Evolutionary conservation across 2,329 filamentous ascomycete species (phyloP).

Genomic region (Claviceps sp.): DNA sequence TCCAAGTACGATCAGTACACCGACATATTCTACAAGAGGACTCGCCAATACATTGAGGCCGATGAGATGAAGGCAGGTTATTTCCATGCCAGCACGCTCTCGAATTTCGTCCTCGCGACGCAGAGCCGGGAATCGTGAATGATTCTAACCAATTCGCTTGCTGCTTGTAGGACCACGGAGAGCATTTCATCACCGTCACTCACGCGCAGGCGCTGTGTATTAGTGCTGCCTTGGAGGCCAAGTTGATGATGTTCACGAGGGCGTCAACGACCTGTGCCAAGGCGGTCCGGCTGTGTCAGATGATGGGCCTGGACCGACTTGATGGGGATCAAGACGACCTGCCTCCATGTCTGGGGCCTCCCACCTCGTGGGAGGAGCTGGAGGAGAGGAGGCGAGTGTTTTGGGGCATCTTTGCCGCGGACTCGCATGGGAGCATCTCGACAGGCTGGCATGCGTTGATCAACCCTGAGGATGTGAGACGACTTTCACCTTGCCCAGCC

Average conservation of each 20-base stretch:
- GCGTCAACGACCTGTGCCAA: conserved; percentile 72
- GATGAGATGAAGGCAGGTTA: conserved; percentile 63
- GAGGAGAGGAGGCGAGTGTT: conserved; percentile 71
- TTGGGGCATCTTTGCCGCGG: conserved; percentile 72
- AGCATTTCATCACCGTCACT: conserved; percentile 63
- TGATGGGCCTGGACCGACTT: conserved; percentile 73
- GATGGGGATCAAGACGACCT: conserved; percentile 53
- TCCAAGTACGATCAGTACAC: conserved; percentile 61
- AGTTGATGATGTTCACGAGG: conserved; percentile 69
- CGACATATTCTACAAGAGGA: conserved; percentile 67
- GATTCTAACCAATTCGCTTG: neutral
- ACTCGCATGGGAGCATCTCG: conserved; percentile 75
- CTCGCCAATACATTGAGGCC: conserved; percentile 68
- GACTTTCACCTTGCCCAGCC: conserved; percentile 4
- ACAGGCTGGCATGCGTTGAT: conserved; percentile 83
- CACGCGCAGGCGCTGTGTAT: conserved; percentile 74
- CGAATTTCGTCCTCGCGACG: neutral
- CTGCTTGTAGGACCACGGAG: conserved; percentile 49
- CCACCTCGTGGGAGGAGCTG: conserved; percentile 66
- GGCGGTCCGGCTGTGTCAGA: conserved; percentile 56
- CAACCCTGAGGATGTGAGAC: conserved; percentile 50
- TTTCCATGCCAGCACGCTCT: neutral
- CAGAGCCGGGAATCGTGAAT: neutral
- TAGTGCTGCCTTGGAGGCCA: conserved; percentile 68
- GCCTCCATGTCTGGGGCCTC: conserved; percentile 59